phyloP scores from a whole-genome alignment of 2,329 filamentous ascomycete species.

The Didymella pinodella region DNA sequence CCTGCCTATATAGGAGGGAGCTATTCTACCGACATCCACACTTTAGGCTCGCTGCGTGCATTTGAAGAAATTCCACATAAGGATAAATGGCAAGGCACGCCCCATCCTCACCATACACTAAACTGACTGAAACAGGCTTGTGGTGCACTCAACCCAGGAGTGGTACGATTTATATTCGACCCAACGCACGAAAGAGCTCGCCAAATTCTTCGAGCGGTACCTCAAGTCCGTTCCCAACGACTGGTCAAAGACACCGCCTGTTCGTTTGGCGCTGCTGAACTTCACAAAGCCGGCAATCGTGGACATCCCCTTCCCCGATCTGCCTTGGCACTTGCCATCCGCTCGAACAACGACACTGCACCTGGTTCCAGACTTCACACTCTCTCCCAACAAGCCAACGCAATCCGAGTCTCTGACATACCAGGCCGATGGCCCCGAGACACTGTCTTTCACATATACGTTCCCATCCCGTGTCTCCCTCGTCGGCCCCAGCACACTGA shows the following conservation, averaged over 20 bases:
- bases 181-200: background rate
- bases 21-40: background rate
- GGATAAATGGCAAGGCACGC: background rate
- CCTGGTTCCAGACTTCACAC: background rate
- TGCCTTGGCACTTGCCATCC: background rate
- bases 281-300: background rate
- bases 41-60: background rate
- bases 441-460: background rate
- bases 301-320: background rate
- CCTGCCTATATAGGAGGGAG: background rate
- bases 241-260: background rate
- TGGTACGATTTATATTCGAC: background rate
- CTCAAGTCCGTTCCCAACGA: background rate
- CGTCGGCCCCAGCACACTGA: background rate
- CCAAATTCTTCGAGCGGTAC: background rate
- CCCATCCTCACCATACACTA: background rate
- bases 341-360: background rate
- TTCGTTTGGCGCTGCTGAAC: background rate
- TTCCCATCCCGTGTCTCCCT: background rate
- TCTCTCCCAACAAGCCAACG: background rate
- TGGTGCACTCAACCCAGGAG: background rate
- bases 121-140: background rate
- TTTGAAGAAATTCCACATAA: background rate
- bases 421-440: background rate
- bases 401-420: background rate